phyloP scores from a whole-genome alignment of 176 grass and related monocot species.

The Hyparrhenia diplandra region DNA sequence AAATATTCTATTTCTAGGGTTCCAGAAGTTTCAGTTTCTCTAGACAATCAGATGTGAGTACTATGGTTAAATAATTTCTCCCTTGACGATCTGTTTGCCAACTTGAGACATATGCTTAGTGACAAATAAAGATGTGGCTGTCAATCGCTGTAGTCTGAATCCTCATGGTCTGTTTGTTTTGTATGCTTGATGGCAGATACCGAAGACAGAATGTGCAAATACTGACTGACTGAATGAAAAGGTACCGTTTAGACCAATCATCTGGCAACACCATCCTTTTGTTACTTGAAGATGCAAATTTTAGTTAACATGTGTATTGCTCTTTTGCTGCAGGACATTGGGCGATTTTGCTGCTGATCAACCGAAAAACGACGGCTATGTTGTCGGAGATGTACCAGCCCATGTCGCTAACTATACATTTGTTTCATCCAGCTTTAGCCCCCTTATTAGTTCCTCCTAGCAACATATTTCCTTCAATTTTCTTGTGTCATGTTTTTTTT shows the following conservation, averaged over 20 bases:
- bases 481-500: not conserved
- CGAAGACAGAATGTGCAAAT: slow-evolving; percentile 36
- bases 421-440: slow-evolving; percentile 8
- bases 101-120: slow-evolving; percentile 16
- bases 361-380: not conserved
- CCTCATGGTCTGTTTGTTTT: slow-evolving; percentile 27
- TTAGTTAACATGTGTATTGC: not conserved
- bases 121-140: slow-evolving; percentile 11
- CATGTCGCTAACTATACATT: slow-evolving; percentile 41
- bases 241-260: slow-evolving; percentile 10
- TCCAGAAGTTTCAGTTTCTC: slow-evolving; percentile 40
- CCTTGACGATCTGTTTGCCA: slow-evolving; percentile 26
- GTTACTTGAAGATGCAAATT: not conserved
- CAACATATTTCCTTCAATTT: slow-evolving; percentile 8
- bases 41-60: slow-evolving; percentile 33
- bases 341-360: slow-evolving; percentile 54
- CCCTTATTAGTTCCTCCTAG: slow-evolving; percentile 19
- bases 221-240: slow-evolving; percentile 61
- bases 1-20: slow-evolving; percentile 30
- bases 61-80: not conserved
- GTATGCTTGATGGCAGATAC: slow-evolving; percentile 17
- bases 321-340: slow-evolving; percentile 36
- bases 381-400: slow-evolving; percentile 34
- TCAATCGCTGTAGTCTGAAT: not conserved
- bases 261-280: not conserved